A percentile compares a stretch with the other conserved stretches of the same genome.
These are phyloP conservation scores for Penicillium sp. DNA, from an alignment of 2,329 filamentous ascomycete species.

Conservation along the genomic window DNA sequence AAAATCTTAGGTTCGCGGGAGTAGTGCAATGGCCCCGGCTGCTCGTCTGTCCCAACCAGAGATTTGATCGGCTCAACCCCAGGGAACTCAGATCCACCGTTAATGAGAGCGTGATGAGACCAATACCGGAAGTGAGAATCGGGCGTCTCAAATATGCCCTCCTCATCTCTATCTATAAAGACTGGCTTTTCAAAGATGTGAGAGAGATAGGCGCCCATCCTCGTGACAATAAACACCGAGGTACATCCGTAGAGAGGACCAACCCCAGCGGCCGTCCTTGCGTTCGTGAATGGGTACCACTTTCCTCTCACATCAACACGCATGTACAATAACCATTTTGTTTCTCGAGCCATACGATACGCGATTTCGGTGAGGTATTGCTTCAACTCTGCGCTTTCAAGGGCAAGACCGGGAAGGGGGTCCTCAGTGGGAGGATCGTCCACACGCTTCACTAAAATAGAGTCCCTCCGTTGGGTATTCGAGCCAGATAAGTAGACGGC, in stretches of 20 bases:
- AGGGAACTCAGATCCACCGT: not conserved
- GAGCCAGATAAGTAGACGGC: not conserved
- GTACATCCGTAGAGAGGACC: constrained; percentile 9
- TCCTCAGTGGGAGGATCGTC: not conserved
- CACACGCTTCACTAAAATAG: not conserved
- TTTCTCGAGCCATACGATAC: too few relatives aligned
- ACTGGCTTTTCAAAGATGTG: constrained; percentile 7
- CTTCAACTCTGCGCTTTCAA: too few relatives aligned
- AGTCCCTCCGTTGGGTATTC: not conserved
- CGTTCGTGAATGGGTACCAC: not conserved
- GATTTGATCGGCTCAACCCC: not conserved
- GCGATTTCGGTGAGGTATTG: too few relatives aligned
- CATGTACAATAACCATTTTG: too few relatives aligned
- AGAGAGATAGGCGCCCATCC: constrained; percentile 5
- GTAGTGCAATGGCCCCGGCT: not conserved
- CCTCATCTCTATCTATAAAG: not conserved
- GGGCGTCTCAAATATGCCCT: too few relatives aligned
- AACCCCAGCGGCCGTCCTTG: not conserved
- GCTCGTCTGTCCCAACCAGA: not conserved
- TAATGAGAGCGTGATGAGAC: not conserved
- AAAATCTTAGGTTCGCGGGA: not conserved
- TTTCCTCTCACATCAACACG: not conserved
- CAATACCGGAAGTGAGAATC: not conserved
- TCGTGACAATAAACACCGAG: constrained; percentile 2
- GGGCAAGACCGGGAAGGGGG: not conserved